Conservation (phyloP, 1,284 basidiomycete species). For the Sanghuangporus weigelae region DNA sequence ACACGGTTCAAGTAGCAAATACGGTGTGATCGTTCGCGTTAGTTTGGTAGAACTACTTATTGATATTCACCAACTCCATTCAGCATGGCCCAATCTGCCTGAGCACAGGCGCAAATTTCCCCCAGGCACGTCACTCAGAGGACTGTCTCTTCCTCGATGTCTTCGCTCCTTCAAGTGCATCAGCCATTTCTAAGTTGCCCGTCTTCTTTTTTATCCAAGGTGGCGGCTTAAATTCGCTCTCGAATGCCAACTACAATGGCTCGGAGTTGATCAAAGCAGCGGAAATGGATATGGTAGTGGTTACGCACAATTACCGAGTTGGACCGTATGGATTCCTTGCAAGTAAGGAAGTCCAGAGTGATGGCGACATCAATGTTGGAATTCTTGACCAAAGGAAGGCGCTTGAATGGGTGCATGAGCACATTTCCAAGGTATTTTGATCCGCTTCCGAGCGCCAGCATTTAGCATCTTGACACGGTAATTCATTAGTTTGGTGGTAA, state of each 20-base stretch:
- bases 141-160: constrained; percentile 36
- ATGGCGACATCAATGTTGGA: constrained; percentile 38
- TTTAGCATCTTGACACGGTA: background rate
- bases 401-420: constrained; percentile 50
- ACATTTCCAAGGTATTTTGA: constrained; percentile 38
- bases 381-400: constrained; percentile 50
- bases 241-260: constrained; percentile 14
- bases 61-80: background rate
- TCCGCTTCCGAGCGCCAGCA: background rate
- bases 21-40: background rate
- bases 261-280: constrained; percentile 34
- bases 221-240: constrained; percentile 34
- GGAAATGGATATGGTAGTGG: constrained; percentile 42
- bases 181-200: constrained; percentile 36
- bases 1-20: constrained; percentile 20
- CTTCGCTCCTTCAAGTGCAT: constrained; percentile 26
- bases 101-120: constrained; percentile 9
- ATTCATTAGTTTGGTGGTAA: constrained; percentile 54
- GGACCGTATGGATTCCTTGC: constrained; percentile 39
- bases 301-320: constrained; percentile 42
- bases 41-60: background rate
- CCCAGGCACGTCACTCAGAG: constrained; percentile 21
- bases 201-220: constrained; percentile 67
- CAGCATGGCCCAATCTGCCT: constrained; percentile 16
- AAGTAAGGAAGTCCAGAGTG: constrained; percentile 34